A percentile compares a stretch with the other conserved stretches of the same genome.
phyloP scores from a whole-genome alignment of 1,284 basidiomycete species.

The Tilletia caries region DNA sequence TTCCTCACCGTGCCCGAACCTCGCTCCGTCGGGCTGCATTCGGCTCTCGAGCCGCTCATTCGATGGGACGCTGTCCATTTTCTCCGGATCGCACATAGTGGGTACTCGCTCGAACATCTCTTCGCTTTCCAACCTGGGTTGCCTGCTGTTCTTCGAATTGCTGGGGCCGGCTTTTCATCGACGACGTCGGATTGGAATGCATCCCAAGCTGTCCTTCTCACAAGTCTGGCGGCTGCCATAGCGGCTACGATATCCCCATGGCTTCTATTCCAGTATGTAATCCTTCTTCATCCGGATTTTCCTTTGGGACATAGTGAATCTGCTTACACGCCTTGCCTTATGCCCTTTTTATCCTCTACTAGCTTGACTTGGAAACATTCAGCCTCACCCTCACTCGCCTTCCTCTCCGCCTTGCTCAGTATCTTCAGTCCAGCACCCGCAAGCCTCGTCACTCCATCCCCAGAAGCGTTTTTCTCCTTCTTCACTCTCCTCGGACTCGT shows the following conservation, averaged over 20 bases:
- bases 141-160: constrained; percentile 25
- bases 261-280: constrained; percentile 63
- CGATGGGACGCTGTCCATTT: constrained; percentile 91
- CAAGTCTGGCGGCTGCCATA: constrained; percentile 26
- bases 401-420: constrained; percentile 66
- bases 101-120: constrained; percentile 73
- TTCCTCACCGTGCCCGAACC: background rate
- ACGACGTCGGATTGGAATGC: constrained; percentile 27
- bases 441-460: constrained; percentile 69
- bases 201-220: constrained; percentile 23
- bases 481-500: constrained; percentile 67
- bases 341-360: too few species aligned
- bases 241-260: constrained; percentile 56
- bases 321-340: background rate
- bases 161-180: background rate
- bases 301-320: background rate
- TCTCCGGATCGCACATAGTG: constrained; percentile 48
- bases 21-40: background rate
- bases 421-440: constrained; percentile 76
- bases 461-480: constrained; percentile 79
- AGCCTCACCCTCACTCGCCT: constrained; percentile 62
- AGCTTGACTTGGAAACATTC: constrained; percentile 48
- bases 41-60: constrained; percentile 54
- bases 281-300: background rate
- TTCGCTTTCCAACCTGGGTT: constrained; percentile 80